Evolutionary conservation across 164 flowering plant genomes (phyloP), one percentile per base, ranked within the genome.

Genomic region (Nymphaea thermarum): DNA sequence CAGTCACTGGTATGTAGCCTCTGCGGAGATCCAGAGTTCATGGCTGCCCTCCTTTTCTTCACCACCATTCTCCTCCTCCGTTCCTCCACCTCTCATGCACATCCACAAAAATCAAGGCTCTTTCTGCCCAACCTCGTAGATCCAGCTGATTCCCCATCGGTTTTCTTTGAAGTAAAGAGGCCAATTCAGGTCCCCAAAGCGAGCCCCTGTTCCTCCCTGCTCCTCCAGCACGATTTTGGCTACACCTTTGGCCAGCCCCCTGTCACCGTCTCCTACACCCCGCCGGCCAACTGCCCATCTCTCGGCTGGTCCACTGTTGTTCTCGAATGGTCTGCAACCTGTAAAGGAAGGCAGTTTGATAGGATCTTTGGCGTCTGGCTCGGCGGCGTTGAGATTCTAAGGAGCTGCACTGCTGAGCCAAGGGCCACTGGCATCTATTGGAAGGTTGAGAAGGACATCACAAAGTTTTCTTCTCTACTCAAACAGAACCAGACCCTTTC

Each of bases 381-480:
- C 3, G 81, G 85, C n/a, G 98, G 96, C 0, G 96, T 85, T 7
- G 97, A 94, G 89, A 73, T 94, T 68, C 82, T 94, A 15, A 73
- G 98, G 51, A 87, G 96, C 80, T 94, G 97, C 76, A 88, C 93
- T 0, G 97, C 97, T 4, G 98, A 91, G 77, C 98, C 96, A 0
- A 82, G 80, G 25, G 73, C 82, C 12, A 79, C 76, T 43, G 98
- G 98, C 4, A 91, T 81, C 55, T 67, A 86, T 25, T 94, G 98
- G 98, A 87, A 74, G 6, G 93, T 88, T 5, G 61, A 84, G 79
- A 94, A 94, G 76, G 98, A 91, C 70, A 72, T 94, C 43, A 87
- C 98, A 0, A 88, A 86, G 91, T 94, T 90, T 43, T 62, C 64
- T 17, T 90, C 96, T 2, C 43, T 88, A 72, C 85, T 91, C 64